Base-by-base conservation (phyloP, 352 stramenopile species). In the Thalassiosira exigua region DNA sequence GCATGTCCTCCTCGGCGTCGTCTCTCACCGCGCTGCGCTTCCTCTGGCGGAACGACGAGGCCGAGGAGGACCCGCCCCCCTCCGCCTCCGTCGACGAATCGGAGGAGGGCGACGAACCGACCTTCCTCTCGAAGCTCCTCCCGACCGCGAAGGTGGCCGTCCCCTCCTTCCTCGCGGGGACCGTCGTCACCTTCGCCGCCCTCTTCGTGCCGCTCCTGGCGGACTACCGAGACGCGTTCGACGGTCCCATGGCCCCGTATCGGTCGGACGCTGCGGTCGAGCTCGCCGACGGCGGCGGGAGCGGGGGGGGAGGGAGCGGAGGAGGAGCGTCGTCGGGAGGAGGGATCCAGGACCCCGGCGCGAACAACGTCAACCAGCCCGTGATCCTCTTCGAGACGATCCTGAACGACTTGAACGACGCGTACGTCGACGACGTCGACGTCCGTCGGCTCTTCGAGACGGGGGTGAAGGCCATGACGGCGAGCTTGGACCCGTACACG, bases 401-500 rank as follows among this genome's bases (percentile, higher is more conserved):
- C 36, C 46, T 94, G 9, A 77, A 74, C n/a, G 85, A 93, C 83
- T 33, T 92, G 19, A 84, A 93, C 29, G 46, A 75, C n/a, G 81
- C 79, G 5, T 94, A 94, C 54, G 89, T 94, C 19, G 89, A 94
- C 71, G 69, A 86, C 53, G 86, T 94, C 3, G 87, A 94, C 64
- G 89, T 90, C 11, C 85, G 91, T 59, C 90, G 92, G 69, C 76
- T 96, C n/a, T 92, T 96, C 61, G 88, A 96, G 82, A 95, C 90
- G 0, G 93, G 90, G 5, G 76, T 96, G 26, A 88, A 85, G 58
- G 91, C 91, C 46, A 96, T 96, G 93, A 87, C 96, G 0, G 76
- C 75, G n/a, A 92, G 75, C 17, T 71, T 96, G 3, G 93, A 96
- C 87, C 93, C 93, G 0, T 96, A 96, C 72, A 96, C 93, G 2